These are phyloP conservation scores for Rasamsonia emersonii DNA, from an alignment of 2,329 filamentous ascomycete genomes.

Conservation along the genomic window DNA sequence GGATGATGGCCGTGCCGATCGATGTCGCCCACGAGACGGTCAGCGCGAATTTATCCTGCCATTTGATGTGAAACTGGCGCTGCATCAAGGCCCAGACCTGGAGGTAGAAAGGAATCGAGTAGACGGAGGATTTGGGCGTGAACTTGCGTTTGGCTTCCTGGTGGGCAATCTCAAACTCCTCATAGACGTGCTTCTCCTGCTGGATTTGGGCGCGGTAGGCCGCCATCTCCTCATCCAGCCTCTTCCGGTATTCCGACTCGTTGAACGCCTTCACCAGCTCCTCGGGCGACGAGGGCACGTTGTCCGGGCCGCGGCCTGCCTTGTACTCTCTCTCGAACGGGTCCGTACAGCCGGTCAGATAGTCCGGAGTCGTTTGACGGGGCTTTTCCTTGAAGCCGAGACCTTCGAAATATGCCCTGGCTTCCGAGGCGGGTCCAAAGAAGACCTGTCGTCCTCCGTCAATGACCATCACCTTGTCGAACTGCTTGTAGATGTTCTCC, in stretches of 20 bases:
- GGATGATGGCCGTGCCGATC: constrained; percentile 66
- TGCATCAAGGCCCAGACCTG: constrained; percentile 79
- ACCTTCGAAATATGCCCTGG: constrained; percentile 64
- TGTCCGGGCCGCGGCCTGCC: constrained; percentile 53
- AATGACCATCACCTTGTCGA: constrained; percentile 79
- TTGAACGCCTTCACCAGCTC: constrained; percentile 62
- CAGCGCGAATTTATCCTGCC: constrained; percentile 75
- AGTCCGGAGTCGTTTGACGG: constrained; percentile 72
- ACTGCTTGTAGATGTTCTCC: constrained; percentile 68
- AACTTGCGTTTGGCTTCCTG: constrained; percentile 51
- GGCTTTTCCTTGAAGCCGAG: constrained; percentile 68
- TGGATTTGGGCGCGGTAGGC: constrained; percentile 58
- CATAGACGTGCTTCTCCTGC: constrained; percentile 57
- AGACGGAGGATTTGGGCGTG: constrained; percentile 64
- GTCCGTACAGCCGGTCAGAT: constrained; percentile 73
- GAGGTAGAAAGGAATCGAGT: constrained; percentile 72
- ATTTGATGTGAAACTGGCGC: constrained; percentile 75
- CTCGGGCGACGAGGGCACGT: constrained; percentile 61
- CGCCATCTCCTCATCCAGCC: constrained; percentile 57
- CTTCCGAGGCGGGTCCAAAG: constrained; percentile 60
- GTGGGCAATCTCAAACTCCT: constrained; percentile 55
- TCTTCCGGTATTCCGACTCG: constrained; percentile 50
- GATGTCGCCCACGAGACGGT: constrained; percentile 62
- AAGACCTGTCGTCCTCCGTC: constrained; percentile 68
- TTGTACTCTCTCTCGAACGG: constrained; percentile 74